Evolutionary conservation across 1,284 basidiomycete genomes (phyloP).

Genomic region (Sporisorium exsertum): DNA sequence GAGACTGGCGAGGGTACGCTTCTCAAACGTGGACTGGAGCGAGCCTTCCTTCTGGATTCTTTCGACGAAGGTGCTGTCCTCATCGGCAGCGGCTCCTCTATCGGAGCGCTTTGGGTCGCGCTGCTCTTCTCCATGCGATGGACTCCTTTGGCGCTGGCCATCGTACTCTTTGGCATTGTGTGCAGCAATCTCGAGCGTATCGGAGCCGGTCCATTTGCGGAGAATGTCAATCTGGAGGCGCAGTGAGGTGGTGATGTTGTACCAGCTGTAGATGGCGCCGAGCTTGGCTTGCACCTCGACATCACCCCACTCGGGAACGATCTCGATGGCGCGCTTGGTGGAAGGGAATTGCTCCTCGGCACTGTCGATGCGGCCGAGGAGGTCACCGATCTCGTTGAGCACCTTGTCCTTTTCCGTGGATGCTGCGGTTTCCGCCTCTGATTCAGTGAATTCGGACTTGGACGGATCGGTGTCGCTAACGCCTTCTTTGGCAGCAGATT

Average conservation of each 20-base stretch:
- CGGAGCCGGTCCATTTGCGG: constrained; percentile 66
- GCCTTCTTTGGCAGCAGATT: constrained; percentile 5
- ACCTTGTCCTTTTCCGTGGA: constrained; percentile 38
- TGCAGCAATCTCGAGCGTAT: constrained; percentile 54
- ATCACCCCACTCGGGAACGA: constrained; percentile 62
- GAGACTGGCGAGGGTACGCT: constrained; percentile 87
- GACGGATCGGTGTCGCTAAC: constrained; percentile 10
- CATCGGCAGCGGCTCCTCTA: constrained; percentile 25
- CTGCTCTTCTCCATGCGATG: constrained; percentile 15
- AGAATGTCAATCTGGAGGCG: constrained; percentile 61
- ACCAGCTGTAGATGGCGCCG: constrained; percentile 65
- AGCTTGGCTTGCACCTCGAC: constrained; percentile 59
- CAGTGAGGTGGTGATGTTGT: constrained; percentile 59
- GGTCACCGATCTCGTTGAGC: constrained; percentile 47
- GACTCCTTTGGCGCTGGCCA: constrained; percentile 13
- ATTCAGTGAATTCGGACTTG: constrained; percentile 16
- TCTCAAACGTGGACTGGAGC: constrained; percentile 92
- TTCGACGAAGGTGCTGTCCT: constrained; percentile 79
- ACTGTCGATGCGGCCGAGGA: constrained; percentile 60
- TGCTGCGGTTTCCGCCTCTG: constrained; percentile 13
- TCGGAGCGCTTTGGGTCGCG: constrained; percentile 18
- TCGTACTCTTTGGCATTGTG: constrained; percentile 19
- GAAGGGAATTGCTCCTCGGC: constrained; percentile 66
- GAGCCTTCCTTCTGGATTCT: constrained; percentile 94
- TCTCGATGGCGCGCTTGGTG: constrained; percentile 54